Evolutionary conservation across 176 grass and related monocot genomes (phyloP).

Genomic region (Urochloa ruziziensis): DNA sequence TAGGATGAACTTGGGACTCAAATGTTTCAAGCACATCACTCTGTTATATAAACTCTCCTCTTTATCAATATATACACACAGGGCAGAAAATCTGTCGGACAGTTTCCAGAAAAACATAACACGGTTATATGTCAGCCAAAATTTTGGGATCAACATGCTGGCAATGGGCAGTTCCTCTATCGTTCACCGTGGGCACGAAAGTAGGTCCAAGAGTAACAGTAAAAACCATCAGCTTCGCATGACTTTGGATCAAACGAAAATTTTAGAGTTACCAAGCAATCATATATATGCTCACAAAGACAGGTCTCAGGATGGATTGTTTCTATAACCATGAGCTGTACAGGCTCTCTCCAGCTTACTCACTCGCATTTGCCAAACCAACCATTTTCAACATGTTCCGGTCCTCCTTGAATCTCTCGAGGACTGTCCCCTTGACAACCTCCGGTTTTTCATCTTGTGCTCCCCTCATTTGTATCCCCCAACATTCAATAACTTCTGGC

Average conservation of each 20-base stretch:
- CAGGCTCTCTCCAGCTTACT: slow-evolving; percentile 35
- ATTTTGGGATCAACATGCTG: too few relatives aligned
- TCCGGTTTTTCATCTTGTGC: slow-evolving; percentile 44
- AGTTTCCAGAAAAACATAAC: too few relatives aligned
- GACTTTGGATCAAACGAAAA: background rate
- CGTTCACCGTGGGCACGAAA: too few relatives aligned
- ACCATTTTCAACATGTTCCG: slow-evolving; percentile 97
- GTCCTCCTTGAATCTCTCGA: slow-evolving; percentile 97
- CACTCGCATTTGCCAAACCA: slow-evolving; percentile 76
- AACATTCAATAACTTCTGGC: slow-evolving; percentile 87
- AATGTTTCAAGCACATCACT: too few relatives aligned
- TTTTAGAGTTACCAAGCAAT: background rate
- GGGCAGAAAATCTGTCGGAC: too few relatives aligned
- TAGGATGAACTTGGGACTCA: too few relatives aligned
- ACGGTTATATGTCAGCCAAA: too few relatives aligned
- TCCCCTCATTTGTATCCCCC: slow-evolving; percentile 63
- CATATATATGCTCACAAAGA: background rate
- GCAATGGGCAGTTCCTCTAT: too few relatives aligned
- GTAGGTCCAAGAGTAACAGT: too few relatives aligned
- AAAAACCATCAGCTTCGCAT: background rate
- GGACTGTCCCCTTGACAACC: slow-evolving; percentile 68
- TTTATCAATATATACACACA: too few relatives aligned
- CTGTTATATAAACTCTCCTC: too few relatives aligned
- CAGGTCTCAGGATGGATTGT: background rate
- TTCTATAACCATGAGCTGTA: slow-evolving; percentile 16